Percentiles rank a stretch among this genome's conserved stretches.
Conservation (phyloP, 192 early-diverging fungal species). For the Backusella psychrophila region DNA sequence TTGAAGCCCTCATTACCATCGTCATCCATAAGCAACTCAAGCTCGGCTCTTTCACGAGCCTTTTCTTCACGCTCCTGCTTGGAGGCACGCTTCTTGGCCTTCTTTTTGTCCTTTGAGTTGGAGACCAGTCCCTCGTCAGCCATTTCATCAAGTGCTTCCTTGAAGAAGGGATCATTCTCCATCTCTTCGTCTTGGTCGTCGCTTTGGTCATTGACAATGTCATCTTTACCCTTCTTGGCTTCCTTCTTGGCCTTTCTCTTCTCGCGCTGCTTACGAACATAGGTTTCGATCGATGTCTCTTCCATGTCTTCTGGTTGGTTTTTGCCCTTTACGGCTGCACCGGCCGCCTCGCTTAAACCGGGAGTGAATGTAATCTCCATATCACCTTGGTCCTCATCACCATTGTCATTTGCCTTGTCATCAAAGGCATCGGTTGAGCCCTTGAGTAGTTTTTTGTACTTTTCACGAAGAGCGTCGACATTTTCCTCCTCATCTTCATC, state of each 20-base stretch:
- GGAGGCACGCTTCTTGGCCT: constrained; percentile 51
- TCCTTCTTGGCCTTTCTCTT: constrained; percentile 65
- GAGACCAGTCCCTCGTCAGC: constrained; percentile 21
- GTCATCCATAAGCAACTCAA: constrained; percentile 84
- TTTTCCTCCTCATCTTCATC: constrained; percentile 66
- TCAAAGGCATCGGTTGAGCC: constrained; percentile 38
- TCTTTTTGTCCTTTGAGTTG: constrained; percentile 32
- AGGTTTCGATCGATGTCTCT: constrained; percentile 84
- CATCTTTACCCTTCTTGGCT: constrained; percentile 33
- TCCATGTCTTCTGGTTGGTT: constrained; percentile 42
- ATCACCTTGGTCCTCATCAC: constrained; percentile 28
- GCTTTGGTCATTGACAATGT: constrained; percentile 2
- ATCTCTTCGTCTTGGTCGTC: constrained; percentile 22
- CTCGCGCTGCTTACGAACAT: constrained; percentile 82
- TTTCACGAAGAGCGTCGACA: constrained; percentile 41
- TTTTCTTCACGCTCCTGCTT: constrained; percentile 55
- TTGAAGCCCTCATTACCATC: constrained; percentile 78
- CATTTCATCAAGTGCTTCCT: constrained; percentile 43
- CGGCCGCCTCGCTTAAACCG: constrained; percentile 75
- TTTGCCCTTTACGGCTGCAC: constrained; percentile 46
- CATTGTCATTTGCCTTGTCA: constrained; percentile 7
- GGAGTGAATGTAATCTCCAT: constrained; percentile 95
- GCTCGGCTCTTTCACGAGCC: constrained; percentile 68
- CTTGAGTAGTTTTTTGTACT: constrained; percentile 48
- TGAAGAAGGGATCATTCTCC: constrained; percentile 50